Percentiles rank a stretch among this genome's conserved stretches.
phyloP scores from a whole-genome alignment of 192 early-diverging fungal species.

The Rhizophagus sp. region DNA sequence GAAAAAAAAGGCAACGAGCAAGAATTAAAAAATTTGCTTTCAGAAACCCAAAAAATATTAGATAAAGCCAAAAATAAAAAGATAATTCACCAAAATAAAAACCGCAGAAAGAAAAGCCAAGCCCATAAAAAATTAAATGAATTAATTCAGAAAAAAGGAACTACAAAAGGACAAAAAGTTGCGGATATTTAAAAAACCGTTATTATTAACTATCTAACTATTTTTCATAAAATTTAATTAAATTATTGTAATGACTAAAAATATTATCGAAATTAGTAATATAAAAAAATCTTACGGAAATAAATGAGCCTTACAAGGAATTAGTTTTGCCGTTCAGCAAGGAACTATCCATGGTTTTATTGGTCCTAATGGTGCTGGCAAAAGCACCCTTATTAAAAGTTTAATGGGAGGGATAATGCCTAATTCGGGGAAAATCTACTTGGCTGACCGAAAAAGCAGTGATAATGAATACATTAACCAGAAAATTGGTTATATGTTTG shows the following conservation, averaged over 20 bases:
- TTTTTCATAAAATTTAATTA: too few species aligned
- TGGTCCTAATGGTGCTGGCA: conserved; percentile 73
- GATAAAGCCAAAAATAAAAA: conserved; percentile 18
- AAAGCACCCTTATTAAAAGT: conserved; percentile 49
- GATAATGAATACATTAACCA: conserved; percentile 15
- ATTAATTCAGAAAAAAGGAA: too few species aligned
- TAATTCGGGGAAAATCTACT: neutral
- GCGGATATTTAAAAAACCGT: too few species aligned
- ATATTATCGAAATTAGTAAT: conserved; percentile 16
- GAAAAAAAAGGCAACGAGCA: neutral
- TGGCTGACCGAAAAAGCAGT: neutral
- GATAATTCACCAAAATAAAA: conserved; percentile 4
- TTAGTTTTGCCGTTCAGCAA: conserved; percentile 18
- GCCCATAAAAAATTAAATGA: too few species aligned
- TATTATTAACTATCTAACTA: too few species aligned
- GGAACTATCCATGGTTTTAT: conserved; percentile 25
- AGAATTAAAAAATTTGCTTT: conserved; percentile 9
- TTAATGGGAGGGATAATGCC: conserved; percentile 18
- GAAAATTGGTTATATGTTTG: conserved; percentile 17
- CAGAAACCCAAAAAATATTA: conserved; percentile 12
- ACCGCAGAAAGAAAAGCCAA: neutral
- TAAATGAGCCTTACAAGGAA: neutral
- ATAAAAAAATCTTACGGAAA: conserved; percentile 5
- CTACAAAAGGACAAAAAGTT: too few species aligned
- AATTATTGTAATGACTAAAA: too few species aligned